Evolutionary conservation across 371 early-diverging fungal species (phyloP), one percentile per base, ranked within the genome.

Genomic region (Modicella reniformis): DNA sequence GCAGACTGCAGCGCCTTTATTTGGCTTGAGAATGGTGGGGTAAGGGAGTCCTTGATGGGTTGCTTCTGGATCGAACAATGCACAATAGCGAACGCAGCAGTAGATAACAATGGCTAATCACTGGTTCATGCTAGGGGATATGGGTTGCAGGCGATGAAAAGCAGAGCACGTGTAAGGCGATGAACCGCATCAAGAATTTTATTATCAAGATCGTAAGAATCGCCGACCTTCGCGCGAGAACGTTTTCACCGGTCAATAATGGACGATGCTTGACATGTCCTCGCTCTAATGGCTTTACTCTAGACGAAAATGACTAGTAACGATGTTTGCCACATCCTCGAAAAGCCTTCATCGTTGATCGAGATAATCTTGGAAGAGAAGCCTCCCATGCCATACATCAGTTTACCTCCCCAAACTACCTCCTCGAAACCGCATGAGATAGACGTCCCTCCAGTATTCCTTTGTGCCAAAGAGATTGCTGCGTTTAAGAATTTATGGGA

Each of bases 131-230:
- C 17, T 61, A 33, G 49, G 19, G 23, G 26, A 3, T 75, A 10
- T 70, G 56, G 48, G 56, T 70, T 2, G 71, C 67, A 21, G 67
- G 76, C n/a, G 32, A 64, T 2, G 55, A 65, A 19, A 57, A 76
- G 23, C 5, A 47, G 3, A 28, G 9, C 19, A 55, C 56, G 3
- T 59, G 44, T 34, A 53, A 59, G 2, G 76, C 68, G 2, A 60
- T 76, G 67, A 56, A 60, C 19, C 59, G 76, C n/a, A 57, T 76
- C 49, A 67, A 71, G 47, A 76, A 71, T 40, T 71, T 59, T 53
- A 48, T 71, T 41, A 23, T 67, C 15, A 67, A 57, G 50, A 33
- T 53, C 44, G 76, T 76, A 76, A 29, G 60, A 12, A n/a, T 17
- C 52, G 4, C 28, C 19, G 51, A n/a, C n/a, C n/a, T n/a, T n/a